Conservation (phyloP, 2,329 filamentous ascomycete species). For the Escovopsis sp. region DNA sequence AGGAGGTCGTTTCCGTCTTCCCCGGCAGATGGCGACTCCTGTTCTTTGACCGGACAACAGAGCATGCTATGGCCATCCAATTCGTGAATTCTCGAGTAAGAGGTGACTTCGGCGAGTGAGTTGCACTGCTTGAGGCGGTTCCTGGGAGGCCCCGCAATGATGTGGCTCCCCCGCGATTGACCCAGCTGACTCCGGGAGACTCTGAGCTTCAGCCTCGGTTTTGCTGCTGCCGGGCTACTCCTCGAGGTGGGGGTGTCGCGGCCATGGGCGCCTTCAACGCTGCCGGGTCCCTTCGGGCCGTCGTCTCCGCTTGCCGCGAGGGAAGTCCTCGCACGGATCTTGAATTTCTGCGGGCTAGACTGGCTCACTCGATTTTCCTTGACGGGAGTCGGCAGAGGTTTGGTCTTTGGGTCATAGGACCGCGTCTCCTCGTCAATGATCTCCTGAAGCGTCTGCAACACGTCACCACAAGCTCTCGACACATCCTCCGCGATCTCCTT, state of each 20-base stretch:
- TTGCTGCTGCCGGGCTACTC: constrained; percentile 8
- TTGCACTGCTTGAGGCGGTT: constrained; percentile 18
- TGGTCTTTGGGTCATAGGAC: background rate
- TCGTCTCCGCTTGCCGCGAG: constrained; percentile 5
- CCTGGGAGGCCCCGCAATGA: constrained; percentile 8
- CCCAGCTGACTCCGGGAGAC: constrained; percentile 17
- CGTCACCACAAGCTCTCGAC: too few species aligned
- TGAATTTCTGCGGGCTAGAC: constrained; percentile 13
- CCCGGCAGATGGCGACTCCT: background rate
- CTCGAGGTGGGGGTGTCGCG: constrained; percentile 1
- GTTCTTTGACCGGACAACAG: background rate
- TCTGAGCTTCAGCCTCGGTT: constrained; percentile 19
- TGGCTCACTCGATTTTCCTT: constrained; percentile 1
- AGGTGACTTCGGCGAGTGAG: constrained; percentile 17
- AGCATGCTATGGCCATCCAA: background rate
- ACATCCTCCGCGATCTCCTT: background rate
- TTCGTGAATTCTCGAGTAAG: constrained; percentile 8
- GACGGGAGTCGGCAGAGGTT: background rate
- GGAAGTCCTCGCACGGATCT: constrained; percentile 14
- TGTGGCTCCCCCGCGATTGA: constrained; percentile 6
- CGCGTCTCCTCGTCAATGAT: too few species aligned
- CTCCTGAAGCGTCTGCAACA: too few species aligned
- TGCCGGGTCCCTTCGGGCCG: background rate
- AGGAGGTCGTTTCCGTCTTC: background rate
- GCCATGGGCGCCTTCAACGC: background rate